Evolutionary conservation across 2,329 filamentous ascomycete species (phyloP), one percentile per base, ranked within the genome.

Genomic region (Plectosphaerella plurivora): DNA sequence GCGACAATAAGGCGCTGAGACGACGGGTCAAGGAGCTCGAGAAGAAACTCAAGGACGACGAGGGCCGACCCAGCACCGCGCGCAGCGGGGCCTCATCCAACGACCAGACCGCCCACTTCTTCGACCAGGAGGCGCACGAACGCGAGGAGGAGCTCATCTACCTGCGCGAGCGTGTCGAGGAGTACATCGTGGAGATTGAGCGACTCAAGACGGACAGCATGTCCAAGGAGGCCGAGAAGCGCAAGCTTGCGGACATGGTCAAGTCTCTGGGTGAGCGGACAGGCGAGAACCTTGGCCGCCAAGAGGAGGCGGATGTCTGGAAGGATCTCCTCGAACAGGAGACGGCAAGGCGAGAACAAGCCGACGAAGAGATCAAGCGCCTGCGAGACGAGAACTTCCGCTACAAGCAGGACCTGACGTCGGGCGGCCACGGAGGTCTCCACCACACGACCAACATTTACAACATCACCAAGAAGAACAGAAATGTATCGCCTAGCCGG

Each of bases 311-410:
- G 65, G 91, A 95, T 56, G 93, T 97, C 68, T 96, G 91, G 87
- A 96, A 96, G 67, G 93, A 97, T 61, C 82, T 97, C 55, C 81
- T 97, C 24, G 91, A 97, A 64, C 90, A 94, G 58, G 94, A 99
- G 69, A 94, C 89, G 3, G 87, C 88, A 4, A 84, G 91, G 28
- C 84, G 93, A 53, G 93, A 97, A 68, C 89, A 96, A 68, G 84
- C 89, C 0, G 92, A 97, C 59, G 90, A 96, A 42, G 92, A 97
- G 59, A 92, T 92, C 60, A 86, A 86, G 58, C 85, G 81, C 61
- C 79, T 97, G 15, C 84, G 90, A 7, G 91, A 96, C 52, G 93
- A 99, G 64, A 73, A 95, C 4, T 87, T 89, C 62, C 85, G 88
- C 24, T 68, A 95, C 42, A 84, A 82, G 65, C 81, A 82, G 55